A percentile compares a stretch with the other conserved stretches of the same genome.
These are phyloP conservation scores for Neurospora tetrasperma DNA, from an alignment of 495 filamentous ascomycete genomes.

Conservation along the genomic window DNA sequence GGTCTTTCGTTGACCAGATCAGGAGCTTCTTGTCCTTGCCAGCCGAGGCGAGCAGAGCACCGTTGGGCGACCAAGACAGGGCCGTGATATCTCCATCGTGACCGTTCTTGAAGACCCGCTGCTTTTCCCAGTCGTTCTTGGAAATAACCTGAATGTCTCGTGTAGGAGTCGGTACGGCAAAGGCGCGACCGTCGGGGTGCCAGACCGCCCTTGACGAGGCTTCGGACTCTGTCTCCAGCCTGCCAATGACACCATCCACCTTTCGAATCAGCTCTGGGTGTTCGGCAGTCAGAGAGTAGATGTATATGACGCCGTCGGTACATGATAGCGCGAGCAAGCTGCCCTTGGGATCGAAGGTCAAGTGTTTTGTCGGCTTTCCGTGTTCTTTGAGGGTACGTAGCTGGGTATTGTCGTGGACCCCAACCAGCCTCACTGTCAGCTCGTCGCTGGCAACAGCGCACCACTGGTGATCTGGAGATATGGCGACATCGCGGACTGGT, in stretches of 20 bases:
- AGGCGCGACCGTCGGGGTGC: slow-evolving; percentile 92
- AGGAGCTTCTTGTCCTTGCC: slow-evolving; percentile 72
- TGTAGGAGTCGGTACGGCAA: slow-evolving; percentile 74
- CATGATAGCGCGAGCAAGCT: slow-evolving; percentile 70
- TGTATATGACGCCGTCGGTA: slow-evolving; percentile 75
- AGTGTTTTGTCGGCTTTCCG: slow-evolving; percentile 73
- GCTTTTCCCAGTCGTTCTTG: slow-evolving; percentile 73
- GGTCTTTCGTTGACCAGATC: slow-evolving; percentile 83
- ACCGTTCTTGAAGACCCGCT: slow-evolving; percentile 63
- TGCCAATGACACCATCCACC: slow-evolving; percentile 75
- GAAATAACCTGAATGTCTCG: slow-evolving; percentile 82
- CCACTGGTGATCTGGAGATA: slow-evolving; percentile 80
- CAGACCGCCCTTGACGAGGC: slow-evolving; percentile 66
- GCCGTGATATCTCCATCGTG: slow-evolving; percentile 83
- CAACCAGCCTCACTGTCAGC: slow-evolving; percentile 78
- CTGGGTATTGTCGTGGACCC: slow-evolving; percentile 62
- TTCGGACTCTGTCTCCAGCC: slow-evolving; percentile 68
- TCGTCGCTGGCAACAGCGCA: slow-evolving; percentile 96
- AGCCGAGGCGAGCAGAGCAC: slow-evolving; percentile 73
- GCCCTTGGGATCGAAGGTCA: slow-evolving; percentile 78
- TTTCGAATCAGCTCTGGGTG: slow-evolving; percentile 71
- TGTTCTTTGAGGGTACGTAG: slow-evolving; percentile 72
- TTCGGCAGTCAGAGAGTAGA: slow-evolving; percentile 76
- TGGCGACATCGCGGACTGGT: slow-evolving; percentile 72
- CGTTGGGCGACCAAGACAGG: slow-evolving; percentile 88